These are phyloP conservation scores for Bauhinia variegata DNA, from an alignment of 306 rosid genomes.

Conservation along the genomic window DNA sequence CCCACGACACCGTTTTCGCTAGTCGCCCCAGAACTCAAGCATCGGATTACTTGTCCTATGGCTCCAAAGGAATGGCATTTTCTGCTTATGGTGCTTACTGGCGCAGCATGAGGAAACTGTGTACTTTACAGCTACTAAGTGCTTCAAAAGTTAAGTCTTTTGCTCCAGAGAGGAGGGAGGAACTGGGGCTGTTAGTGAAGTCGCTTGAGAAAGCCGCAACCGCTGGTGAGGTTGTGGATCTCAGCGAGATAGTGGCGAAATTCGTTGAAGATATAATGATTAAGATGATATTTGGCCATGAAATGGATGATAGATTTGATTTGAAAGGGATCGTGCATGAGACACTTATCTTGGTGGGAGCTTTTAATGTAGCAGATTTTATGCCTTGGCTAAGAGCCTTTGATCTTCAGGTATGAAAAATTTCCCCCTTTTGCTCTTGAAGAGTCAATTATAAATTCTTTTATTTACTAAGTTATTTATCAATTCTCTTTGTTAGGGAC, in stretches of 20 bases:
- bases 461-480: no score
- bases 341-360: slow-evolving; percentile 1
- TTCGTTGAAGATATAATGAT: slow-evolving; percentile 26
- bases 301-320: slow-evolving; percentile 24
- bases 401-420: slow-evolving; percentile 45
- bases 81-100: no score
- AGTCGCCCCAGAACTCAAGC: no score
- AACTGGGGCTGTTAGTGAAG: slow-evolving; percentile 3
- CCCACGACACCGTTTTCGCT: no score
- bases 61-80: no score
- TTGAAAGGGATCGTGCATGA: slow-evolving; percentile 37
- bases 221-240: slow-evolving; percentile 29
- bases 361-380: slow-evolving; percentile 50
- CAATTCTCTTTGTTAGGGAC: neutral
- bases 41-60: no score
- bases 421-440: no score
- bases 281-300: slow-evolving; percentile 36
- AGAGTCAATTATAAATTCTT: no score
- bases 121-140: slow-evolving; percentile 43
- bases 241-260: slow-evolving; percentile 10
- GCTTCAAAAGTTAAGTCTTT: slow-evolving; percentile 38
- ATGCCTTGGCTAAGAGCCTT: slow-evolving; percentile 38
- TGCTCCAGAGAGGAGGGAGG: slow-evolving; percentile 31
- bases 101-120: no score
- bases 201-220: slow-evolving; percentile 10